phyloP scores from a whole-genome alignment of 2,329 filamentous ascomycete species.

The Ascochyta rabiei region DNA sequence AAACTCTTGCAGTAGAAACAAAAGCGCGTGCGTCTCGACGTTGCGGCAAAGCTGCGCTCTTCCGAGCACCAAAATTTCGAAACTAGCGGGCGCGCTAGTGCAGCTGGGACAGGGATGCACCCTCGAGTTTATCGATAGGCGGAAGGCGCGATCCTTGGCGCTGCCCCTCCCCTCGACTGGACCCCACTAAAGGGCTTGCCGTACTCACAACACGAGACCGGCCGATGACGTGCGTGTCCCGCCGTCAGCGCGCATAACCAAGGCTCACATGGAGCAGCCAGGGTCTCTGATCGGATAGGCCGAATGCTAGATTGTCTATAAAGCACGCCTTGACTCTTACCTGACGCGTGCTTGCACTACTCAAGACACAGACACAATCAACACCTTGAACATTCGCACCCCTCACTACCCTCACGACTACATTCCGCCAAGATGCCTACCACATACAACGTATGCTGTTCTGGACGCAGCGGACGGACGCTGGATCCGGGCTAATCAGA shows the following conservation, averaged over 20 bases:
- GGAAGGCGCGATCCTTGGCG: neutral
- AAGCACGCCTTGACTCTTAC: slow-evolving; percentile 25
- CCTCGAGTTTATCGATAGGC: slow-evolving; percentile 42
- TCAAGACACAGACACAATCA: slow-evolving; percentile 4
- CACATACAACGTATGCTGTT: slow-evolving; percentile 40
- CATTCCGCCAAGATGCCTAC: slow-evolving; percentile 41
- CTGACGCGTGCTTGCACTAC: slow-evolving; percentile 13
- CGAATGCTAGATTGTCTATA: slow-evolving; percentile 28
- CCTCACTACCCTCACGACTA: slow-evolving; percentile 1
- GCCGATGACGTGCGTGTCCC: slow-evolving; percentile 14
- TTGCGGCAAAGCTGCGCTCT: slow-evolving; percentile 7
- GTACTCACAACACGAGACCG: slow-evolving; percentile 1
- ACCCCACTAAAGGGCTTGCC: slow-evolving; percentile 15
- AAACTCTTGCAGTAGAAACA: neutral
- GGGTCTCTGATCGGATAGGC: slow-evolving; percentile 11
- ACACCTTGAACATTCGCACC: slow-evolving; percentile 3
- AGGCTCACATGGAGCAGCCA: slow-evolving; percentile 22
- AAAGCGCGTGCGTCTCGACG: slow-evolving; percentile 8
- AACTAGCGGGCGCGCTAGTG: slow-evolving; percentile 37
- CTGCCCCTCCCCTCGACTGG: neutral
- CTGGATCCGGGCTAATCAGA: slow-evolving; percentile 3
- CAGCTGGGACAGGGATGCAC: slow-evolving; percentile 28
- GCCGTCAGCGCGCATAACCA: slow-evolving; percentile 30
- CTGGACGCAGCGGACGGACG: neutral
- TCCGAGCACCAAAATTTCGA: slow-evolving; percentile 39